These are phyloP conservation scores for Arbutus unedo DNA, from an alignment of 148 eudicot genomes.

Conservation along the genomic window DNA sequence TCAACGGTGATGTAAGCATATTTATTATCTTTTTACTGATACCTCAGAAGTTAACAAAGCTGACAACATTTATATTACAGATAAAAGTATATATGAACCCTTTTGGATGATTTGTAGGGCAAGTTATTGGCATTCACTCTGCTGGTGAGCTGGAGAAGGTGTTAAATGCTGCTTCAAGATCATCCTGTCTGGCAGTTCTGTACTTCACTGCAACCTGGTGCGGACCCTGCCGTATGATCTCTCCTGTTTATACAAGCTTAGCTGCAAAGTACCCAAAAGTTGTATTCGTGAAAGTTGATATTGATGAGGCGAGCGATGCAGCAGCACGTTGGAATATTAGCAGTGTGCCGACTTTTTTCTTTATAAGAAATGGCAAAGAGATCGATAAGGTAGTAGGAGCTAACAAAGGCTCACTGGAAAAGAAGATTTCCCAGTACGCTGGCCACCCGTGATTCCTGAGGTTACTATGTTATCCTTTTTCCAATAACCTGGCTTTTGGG, in stretches of 20 bases:
- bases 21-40: neutral
- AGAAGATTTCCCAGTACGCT: slow-evolving; percentile 46
- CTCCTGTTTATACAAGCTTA: slow-evolving; percentile 50
- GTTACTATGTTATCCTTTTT: neutral
- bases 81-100: neutral
- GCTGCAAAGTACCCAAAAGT: slow-evolving; percentile 47
- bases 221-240: slow-evolving; percentile 61
- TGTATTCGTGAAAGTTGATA: slow-evolving; percentile 57
- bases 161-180: slow-evolving; percentile 43
- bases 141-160: slow-evolving; percentile 39
- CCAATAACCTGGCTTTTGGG: no score
- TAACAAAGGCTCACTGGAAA: slow-evolving; percentile 54
- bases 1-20: neutral
- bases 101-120: slow-evolving; percentile 35
- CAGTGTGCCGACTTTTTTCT: slow-evolving; percentile 62
- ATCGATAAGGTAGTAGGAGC: slow-evolving; percentile 58
- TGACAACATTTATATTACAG: neutral
- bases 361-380: slow-evolving; percentile 51
- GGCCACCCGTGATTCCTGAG: slow-evolving; percentile 7
- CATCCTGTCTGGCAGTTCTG: slow-evolving; percentile 44
- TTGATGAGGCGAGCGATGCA: slow-evolving; percentile 57
- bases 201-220: slow-evolving; percentile 85
- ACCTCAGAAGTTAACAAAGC: neutral
- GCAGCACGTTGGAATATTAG: slow-evolving; percentile 54
- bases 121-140: slow-evolving; percentile 45